phyloP scores from a whole-genome alignment of 371 early-diverging fungal genomes.

The Smittium mucronatum region DNA sequence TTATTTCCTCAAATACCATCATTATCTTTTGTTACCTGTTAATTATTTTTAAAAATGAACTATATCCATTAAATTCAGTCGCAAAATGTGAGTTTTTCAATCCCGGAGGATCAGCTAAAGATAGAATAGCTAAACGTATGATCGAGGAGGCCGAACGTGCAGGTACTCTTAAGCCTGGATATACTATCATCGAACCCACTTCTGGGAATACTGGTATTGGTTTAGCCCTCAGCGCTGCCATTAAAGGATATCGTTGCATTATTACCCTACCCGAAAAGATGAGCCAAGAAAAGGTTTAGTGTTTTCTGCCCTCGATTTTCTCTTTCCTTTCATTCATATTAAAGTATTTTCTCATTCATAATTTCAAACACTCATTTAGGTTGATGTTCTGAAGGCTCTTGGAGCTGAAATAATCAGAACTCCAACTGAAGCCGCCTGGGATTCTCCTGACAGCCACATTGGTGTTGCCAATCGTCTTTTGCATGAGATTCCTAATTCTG shows the following conservation, averaged over 20 bases:
- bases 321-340: neutral
- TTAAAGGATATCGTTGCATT: conserved; percentile 91
- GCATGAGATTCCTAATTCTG: conserved; percentile 83
- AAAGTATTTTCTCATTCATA: no score
- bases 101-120: conserved; percentile 96
- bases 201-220: conserved; percentile 94
- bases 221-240: conserved; percentile 83
- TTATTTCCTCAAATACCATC: neutral
- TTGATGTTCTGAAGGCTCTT: conserved; percentile 88
- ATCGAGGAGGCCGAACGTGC: conserved; percentile 84
- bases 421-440: conserved; percentile 96
- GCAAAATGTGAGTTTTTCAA: conserved; percentile 97
- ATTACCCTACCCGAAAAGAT: conserved; percentile 97
- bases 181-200: conserved; percentile 90
- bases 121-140: conserved; percentile 92
- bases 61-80: no score
- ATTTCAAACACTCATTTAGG: no score
- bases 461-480: conserved; percentile 86
- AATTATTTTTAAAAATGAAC: conserved; percentile 6
- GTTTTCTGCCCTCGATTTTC: neutral
- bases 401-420: conserved; percentile 96
- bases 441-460: conserved; percentile 93
- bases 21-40: neutral
- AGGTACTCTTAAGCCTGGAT: conserved; percentile 78
- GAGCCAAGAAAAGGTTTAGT: conserved; percentile 76